A percentile compares a stretch with the other conserved stretches of the same genome.
Conservation (phyloP, 495 filamentous ascomycete species). For the Penicillium verhagenii region DNA sequence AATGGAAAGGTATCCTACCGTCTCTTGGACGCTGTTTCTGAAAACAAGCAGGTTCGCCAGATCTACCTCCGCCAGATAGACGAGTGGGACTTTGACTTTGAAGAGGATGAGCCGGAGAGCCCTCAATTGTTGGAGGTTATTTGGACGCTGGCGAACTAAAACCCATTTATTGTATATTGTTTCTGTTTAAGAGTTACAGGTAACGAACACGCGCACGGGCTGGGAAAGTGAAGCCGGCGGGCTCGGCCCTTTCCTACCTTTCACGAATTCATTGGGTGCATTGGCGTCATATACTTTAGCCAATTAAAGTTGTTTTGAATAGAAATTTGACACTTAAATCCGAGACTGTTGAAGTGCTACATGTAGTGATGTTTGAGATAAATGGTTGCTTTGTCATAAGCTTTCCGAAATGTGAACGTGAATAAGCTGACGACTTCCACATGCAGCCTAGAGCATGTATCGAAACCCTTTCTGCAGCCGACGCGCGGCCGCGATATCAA, state of each 20-base stretch:
- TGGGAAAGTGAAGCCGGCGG: background rate
- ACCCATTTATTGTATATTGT: background rate
- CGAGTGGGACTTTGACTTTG: background rate
- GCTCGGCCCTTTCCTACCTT: background rate
- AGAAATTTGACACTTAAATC: too few relatives aligned
- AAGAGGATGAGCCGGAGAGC: background rate
- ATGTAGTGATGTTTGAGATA: too few relatives aligned
- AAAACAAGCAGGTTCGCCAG: background rate
- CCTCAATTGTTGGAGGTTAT: background rate
- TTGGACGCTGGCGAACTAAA: background rate
- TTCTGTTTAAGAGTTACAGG: background rate
- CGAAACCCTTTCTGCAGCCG: constrained; percentile 35
- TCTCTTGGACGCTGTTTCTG: background rate
- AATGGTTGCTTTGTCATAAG: too few relatives aligned
- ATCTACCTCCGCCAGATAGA: background rate
- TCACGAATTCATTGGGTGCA: background rate
- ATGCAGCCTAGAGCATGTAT: constrained; percentile 30
- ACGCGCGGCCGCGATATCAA: constrained; percentile 32
- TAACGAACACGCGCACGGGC: background rate
- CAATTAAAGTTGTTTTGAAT: background rate
- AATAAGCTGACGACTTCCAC: too few relatives aligned
- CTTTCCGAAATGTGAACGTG: too few relatives aligned
- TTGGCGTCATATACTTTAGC: background rate
- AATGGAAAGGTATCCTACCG: background rate
- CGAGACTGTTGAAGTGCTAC: too few relatives aligned